phyloP scores from a whole-genome alignment of 805 yeast genomes.

The Ogataea glucozyma region DNA sequence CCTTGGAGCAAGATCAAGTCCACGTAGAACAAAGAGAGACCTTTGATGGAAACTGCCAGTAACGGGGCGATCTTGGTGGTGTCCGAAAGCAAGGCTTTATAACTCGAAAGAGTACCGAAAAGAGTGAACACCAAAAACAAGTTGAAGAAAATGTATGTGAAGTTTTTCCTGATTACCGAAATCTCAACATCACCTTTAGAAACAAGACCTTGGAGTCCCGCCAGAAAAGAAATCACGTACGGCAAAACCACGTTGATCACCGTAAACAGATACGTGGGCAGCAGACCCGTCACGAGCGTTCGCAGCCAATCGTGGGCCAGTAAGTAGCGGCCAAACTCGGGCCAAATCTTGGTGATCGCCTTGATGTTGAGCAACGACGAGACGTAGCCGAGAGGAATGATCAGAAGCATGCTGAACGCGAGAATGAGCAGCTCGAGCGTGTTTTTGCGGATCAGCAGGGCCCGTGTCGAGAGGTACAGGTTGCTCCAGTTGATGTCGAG shows the following conservation, averaged over 20 bases:
- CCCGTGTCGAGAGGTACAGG: constrained; percentile 42
- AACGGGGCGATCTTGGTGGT: constrained; percentile 60
- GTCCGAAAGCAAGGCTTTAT: constrained; percentile 55
- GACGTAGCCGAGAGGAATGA: constrained; percentile 57
- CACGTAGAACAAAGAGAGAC: constrained; percentile 54
- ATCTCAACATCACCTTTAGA: constrained; percentile 62
- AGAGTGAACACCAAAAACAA: constrained; percentile 61
- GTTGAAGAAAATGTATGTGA: constrained; percentile 60
- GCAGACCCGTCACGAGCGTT: constrained; percentile 58
- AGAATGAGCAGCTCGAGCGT: constrained; percentile 41
- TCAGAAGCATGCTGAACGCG: constrained; percentile 50
- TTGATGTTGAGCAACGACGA: constrained; percentile 57
- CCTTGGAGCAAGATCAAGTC: constrained; percentile 73
- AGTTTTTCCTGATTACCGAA: constrained; percentile 57
- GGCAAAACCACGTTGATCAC: constrained; percentile 54
- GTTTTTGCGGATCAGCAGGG: constrained; percentile 38
- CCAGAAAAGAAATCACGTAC: constrained; percentile 52
- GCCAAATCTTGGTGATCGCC: constrained; percentile 59
- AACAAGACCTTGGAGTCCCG: constrained; percentile 52
- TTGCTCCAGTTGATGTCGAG: constrained; percentile 86
- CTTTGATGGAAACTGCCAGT: constrained; percentile 52
- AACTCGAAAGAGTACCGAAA: constrained; percentile 63
- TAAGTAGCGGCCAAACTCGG: constrained; percentile 55
- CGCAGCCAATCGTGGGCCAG: constrained; percentile 51
- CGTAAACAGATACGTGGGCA: constrained; percentile 62